Evolutionary conservation across 2,329 filamentous ascomycete species (phyloP).

Genomic region (Colletotrichum tabaci): DNA sequence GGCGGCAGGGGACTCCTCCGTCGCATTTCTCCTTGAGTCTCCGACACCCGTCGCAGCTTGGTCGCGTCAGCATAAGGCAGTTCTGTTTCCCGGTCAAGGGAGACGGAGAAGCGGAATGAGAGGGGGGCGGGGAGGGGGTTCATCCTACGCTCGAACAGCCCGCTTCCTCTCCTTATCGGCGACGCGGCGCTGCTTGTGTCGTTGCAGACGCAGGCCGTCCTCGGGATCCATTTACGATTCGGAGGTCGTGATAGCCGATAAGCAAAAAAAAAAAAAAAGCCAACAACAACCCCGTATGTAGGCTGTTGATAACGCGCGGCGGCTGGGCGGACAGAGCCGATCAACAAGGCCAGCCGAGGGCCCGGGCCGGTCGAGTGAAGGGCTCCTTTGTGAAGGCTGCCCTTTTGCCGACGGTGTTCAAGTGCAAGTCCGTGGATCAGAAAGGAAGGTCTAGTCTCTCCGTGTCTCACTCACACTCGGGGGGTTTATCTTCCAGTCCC

Average conservation of each 20-base stretch:
- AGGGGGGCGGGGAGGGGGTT: not conserved
- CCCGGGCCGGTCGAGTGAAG: constrained; percentile 35
- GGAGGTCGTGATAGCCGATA: constrained; percentile 35
- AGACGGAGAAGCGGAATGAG: not conserved
- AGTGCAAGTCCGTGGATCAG: constrained; percentile 4
- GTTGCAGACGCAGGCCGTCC: constrained; percentile 42
- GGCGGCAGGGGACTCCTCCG: constrained; percentile 67
- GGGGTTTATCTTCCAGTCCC: not conserved
- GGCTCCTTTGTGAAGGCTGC: not conserved
- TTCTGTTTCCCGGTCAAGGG: not conserved
- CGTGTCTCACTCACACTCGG: not conserved
- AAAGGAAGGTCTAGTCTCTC: constrained; percentile 14
- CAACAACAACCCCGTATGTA: too few species aligned
- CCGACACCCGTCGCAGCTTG: constrained; percentile 69
- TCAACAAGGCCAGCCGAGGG: constrained; percentile 23
- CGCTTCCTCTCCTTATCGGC: constrained; percentile 49
- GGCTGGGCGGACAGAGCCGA: constrained; percentile 23
- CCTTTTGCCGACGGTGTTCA: constrained; percentile 1
- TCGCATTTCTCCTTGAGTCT: constrained; percentile 71
- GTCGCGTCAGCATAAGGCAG: constrained; percentile 39
- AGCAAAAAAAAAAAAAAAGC: not conserved
- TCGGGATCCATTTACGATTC: constrained; percentile 38
- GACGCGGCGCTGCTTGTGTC: constrained; percentile 45
- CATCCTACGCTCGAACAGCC: constrained; percentile 47
- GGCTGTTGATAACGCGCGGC: constrained; percentile 9